These are phyloP conservation scores for Ganoderma meredithae DNA, from an alignment of 1,284 basidiomycete genomes.

Conservation along the genomic window DNA sequence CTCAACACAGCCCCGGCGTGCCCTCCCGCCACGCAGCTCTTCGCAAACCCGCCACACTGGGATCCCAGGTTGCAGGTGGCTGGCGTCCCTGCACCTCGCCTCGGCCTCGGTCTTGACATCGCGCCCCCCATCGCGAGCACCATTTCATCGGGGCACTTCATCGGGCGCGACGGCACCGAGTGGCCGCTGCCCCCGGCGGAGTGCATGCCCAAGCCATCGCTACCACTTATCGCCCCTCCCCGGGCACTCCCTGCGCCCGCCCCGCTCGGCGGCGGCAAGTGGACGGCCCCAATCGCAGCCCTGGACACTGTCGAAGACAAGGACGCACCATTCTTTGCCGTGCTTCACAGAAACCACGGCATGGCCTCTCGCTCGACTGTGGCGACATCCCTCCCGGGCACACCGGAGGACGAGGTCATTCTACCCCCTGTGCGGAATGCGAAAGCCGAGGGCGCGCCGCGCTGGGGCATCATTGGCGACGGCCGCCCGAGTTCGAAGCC, in stretches of 20 bases:
- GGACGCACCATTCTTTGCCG: background rate
- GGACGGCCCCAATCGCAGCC: background rate
- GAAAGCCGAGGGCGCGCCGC: background rate
- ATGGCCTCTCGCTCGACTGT: background rate
- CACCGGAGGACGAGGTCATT: background rate
- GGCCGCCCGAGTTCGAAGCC: background rate
- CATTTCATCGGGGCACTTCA: conserved; percentile 13
- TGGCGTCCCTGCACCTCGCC: background rate
- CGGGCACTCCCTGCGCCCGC: background rate
- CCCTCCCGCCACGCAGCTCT: conserved; percentile 17
- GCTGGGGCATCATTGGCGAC: conserved; percentile 3
- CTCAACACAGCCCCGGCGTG: conserved; percentile 21
- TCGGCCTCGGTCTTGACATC: background rate
- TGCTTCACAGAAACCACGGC: background rate
- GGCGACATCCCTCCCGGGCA: background rate
- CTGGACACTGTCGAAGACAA: background rate
- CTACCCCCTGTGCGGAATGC: background rate
- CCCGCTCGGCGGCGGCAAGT: background rate
- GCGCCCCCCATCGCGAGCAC: background rate
- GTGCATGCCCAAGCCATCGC: conserved; percentile 18
- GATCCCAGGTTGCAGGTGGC: conserved; percentile 1
- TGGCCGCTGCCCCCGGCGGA: conserved; percentile 27
- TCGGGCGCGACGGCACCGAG: conserved; percentile 22
- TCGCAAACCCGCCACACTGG: conserved; percentile 18
- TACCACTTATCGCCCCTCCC: background rate